Conservation (phyloP, 352 stramenopile genomes). For the Phytophthora citrophthora region DNA sequence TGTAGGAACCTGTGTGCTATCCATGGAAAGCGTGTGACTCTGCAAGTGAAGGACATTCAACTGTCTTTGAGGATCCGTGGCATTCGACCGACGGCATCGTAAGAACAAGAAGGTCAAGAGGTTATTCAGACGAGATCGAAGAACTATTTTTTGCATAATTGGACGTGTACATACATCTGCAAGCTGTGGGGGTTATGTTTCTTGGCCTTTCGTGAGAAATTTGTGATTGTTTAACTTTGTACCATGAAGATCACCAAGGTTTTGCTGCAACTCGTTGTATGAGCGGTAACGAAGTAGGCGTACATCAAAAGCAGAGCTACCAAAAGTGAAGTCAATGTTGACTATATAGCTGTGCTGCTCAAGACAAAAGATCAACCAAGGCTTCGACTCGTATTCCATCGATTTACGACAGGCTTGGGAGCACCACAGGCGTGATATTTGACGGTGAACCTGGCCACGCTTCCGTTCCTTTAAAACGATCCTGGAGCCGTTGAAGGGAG, state of each 20-base stretch:
- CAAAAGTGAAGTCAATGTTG: background rate
- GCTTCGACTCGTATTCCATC: background rate
- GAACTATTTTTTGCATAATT: conserved; percentile 14
- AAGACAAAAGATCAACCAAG: background rate
- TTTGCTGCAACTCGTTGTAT: background rate
- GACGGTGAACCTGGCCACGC: conserved; percentile 70
- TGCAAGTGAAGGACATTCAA: conserved; percentile 97
- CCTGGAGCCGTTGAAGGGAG: conserved; percentile 71
- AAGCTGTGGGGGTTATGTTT: background rate
- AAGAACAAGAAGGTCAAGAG: conserved; percentile 4
- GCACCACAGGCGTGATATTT: conserved; percentile 5
- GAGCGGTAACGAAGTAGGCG: no score
- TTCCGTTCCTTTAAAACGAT: conserved; percentile 61
- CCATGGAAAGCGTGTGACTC: conserved; percentile 95
- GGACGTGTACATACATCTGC: conserved; percentile 3
- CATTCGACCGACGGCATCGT: conserved; percentile 41
- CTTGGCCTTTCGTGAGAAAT: background rate
- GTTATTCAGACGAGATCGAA: background rate
- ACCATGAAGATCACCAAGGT: no score
- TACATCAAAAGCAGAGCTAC: background rate
- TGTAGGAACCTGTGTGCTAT: conserved; percentile 95
- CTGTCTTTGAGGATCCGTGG: conserved; percentile 93
- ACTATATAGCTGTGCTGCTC: background rate
- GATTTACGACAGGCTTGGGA: conserved; percentile 19
- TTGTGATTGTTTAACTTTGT: conserved; percentile 4